These are phyloP conservation scores for Metschnikowia lachancei DNA, from an alignment of 805 yeast species.

Conservation along the genomic window DNA sequence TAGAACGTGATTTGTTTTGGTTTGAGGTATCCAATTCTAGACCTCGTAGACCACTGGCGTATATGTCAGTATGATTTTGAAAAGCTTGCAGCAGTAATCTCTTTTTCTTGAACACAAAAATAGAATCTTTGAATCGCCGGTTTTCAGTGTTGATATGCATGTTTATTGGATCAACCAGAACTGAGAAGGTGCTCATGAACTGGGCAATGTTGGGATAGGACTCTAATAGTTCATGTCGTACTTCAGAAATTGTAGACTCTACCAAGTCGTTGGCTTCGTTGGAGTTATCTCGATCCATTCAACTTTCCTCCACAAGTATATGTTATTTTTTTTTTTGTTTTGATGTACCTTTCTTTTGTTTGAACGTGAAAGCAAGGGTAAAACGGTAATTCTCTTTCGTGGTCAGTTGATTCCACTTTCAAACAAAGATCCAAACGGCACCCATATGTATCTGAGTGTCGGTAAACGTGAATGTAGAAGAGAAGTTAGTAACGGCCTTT, in stretches of 20 bases:
- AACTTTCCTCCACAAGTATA: not conserved
- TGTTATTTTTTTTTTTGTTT: not conserved
- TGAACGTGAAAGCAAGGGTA: not conserved
- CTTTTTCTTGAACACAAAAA: constrained; percentile 32
- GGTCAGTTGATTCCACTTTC: not conserved
- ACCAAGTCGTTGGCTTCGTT: not conserved
- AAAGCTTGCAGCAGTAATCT: constrained; percentile 18
- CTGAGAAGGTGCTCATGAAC: constrained; percentile 25
- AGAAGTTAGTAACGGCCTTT: too few relatives aligned
- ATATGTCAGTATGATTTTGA: constrained; percentile 21
- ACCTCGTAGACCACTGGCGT: constrained; percentile 20
- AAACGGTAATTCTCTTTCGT: not conserved
- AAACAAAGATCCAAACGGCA: not conserved
- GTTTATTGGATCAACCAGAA: constrained; percentile 9
- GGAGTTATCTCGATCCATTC: not conserved
- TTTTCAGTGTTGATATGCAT: not conserved
- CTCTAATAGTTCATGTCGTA: constrained; percentile 2
- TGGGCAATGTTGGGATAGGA: constrained; percentile 18
- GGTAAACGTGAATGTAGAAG: too few relatives aligned
- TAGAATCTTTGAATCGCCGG: constrained; percentile 16
- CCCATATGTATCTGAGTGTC: not conserved
- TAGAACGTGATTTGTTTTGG: constrained; percentile 24
- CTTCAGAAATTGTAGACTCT: not conserved
- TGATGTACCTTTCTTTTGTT: not conserved
- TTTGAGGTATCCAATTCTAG: constrained; percentile 23